A percentile compares a stretch with the other conserved stretches of the same genome.
Evolutionary conservation across 2,329 filamentous ascomycete genomes (phyloP).

Genomic region (Aureobasidium sp.): DNA sequence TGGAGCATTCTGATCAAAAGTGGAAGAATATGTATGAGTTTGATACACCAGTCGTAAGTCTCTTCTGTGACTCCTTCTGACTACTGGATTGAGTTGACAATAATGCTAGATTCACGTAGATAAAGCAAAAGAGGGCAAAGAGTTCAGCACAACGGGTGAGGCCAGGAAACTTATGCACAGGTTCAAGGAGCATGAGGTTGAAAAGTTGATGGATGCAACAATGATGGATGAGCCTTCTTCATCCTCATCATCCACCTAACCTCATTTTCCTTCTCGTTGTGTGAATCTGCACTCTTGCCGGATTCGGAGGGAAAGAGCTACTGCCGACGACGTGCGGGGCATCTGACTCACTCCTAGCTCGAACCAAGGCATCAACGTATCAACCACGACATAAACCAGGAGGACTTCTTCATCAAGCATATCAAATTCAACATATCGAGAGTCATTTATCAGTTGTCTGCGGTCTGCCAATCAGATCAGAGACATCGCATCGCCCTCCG

Average conservation of each 20-base stretch:
- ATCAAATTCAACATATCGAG: neutral
- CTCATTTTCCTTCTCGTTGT: neutral
- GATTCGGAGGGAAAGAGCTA: neutral
- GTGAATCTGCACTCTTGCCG: neutral
- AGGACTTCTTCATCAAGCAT: neutral
- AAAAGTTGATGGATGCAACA: conserved; percentile 59
- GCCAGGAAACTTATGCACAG: conserved; percentile 72
- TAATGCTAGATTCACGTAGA: conserved; percentile 52
- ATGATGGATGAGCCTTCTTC: conserved; percentile 19
- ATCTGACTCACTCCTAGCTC: neutral
- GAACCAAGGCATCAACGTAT: neutral
- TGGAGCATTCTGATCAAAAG: conserved; percentile 52
- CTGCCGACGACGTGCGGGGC: neutral
- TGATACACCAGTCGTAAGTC: conserved; percentile 67
- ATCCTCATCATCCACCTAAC: neutral
- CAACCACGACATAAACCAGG: neutral
- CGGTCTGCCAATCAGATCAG: neutral
- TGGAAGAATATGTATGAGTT: conserved; percentile 75
- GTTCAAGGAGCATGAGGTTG: conserved; percentile 60
- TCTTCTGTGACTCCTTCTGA: neutral
- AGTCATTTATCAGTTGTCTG: neutral
- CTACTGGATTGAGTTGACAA: neutral
- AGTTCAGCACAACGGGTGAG: conserved; percentile 48
- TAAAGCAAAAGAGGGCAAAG: conserved; percentile 45
- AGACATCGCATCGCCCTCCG: neutral